These are phyloP conservation scores for Xylariomycetidae sp. DNA, from an alignment of 2,329 filamentous ascomycete species.

Conservation along the genomic window DNA sequence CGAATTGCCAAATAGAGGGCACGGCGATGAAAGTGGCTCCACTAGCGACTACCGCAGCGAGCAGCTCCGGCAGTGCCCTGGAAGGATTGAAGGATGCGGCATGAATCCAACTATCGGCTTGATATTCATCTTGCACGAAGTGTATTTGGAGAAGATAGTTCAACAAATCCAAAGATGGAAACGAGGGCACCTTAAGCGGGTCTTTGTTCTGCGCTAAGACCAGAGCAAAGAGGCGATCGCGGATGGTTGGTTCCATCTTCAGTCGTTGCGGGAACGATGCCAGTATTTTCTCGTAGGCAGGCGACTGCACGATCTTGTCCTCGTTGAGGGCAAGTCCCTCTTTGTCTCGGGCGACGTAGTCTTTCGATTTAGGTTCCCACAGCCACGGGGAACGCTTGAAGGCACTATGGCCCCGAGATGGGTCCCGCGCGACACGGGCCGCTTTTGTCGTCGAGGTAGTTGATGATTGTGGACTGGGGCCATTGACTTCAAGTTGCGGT, in stretches of 20 bases:
- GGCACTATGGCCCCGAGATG: conserved; percentile 24
- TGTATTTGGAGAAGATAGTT: conserved; percentile 22
- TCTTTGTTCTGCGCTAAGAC: conserved; percentile 19
- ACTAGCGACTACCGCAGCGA: conserved; percentile 18
- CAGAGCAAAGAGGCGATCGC: conserved; percentile 23
- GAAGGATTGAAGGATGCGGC: conserved; percentile 20
- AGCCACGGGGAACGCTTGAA: conserved; percentile 30
- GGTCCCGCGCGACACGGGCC: conserved; percentile 13
- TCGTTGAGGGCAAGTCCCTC: conserved; percentile 19
- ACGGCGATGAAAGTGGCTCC: conserved; percentile 21
- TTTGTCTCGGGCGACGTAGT: conserved; percentile 19
- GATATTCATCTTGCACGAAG: conserved; percentile 22
- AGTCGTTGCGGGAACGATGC: conserved; percentile 8
- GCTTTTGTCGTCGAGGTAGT: conserved; percentile 16
- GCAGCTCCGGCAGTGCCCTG: conserved; percentile 16
- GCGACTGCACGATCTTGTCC: conserved; percentile 12
- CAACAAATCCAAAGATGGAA: conserved; percentile 22
- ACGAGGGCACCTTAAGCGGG: conserved; percentile 15
- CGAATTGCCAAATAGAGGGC: conserved; percentile 23
- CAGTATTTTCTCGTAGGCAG: conserved; percentile 12
- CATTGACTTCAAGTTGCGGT: conserved; percentile 20
- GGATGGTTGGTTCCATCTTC: conserved; percentile 13
- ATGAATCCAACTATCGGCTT: conserved; percentile 22
- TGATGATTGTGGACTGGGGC: conserved; percentile 22
- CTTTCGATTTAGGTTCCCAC: conserved; percentile 26